Base-by-base conservation (phyloP, 306 rosid genomes). In the Pyrus bretschneideri region DNA sequence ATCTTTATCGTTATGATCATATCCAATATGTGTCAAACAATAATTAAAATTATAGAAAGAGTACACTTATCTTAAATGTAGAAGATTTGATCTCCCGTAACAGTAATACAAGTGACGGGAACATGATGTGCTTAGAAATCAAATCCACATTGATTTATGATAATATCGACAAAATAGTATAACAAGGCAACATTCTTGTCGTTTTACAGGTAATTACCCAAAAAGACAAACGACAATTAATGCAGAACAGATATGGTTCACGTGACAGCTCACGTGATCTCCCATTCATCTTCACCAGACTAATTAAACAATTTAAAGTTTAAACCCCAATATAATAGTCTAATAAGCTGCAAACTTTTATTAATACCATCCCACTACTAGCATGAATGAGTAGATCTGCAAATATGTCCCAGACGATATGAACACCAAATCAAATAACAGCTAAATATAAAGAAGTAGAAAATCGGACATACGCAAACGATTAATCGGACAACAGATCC, bases 401-500 rank as follows among this genome's bases (percentile, higher is more conserved):
- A 78, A 76, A 68, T 74, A 49, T 49, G 55, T 18, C 77, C 82
- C 77, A 81, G 49, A 67, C 66, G 33, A 78, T 10, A 79, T 63
- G 72, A 70, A 58, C 81, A 75, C 82, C 84, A 89, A 71, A 67
- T 79, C 45, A 64, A 69, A 42, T 74, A 81, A 79, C 77, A 21
- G 65, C 82, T 29, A 29, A 27, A 71, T 61, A 62, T 74, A 29
- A 78, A 72, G 61, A 45, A 69, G 67, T 77, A 67, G 42, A 65
- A 68, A 67, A 75, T 31, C 3, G 57, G 61, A 78, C 58, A 40
- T 74, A 72, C 86, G 83, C 78, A 84, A 77, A 57, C 58, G 78
- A 81, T 83, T 84, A 86, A 82, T 74, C 75, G 42, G 69, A 79
- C 55, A 29, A 60, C 18, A 83, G 65, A 85, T 80, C 65, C 40